These are phyloP conservation scores for Trichoderma endophyticum DNA, from an alignment of 2,329 filamentous ascomycete genomes.

Conservation along the genomic window DNA sequence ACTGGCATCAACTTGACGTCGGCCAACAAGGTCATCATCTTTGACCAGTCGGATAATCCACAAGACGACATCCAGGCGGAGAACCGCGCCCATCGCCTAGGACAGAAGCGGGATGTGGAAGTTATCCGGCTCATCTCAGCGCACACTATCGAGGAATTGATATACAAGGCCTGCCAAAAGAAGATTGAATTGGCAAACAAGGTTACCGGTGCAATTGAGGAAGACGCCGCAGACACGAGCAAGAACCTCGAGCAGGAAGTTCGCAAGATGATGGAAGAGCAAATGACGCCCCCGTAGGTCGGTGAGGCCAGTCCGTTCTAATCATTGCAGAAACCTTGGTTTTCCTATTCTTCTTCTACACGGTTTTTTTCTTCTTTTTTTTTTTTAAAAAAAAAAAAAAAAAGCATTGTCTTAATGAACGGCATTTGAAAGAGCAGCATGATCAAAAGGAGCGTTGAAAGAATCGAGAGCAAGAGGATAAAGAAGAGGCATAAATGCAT, in stretches of 20 bases:
- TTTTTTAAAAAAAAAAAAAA: neutral
- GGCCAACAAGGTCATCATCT: slow-evolving; percentile 96
- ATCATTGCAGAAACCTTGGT: neutral
- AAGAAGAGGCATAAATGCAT: neutral
- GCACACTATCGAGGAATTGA: slow-evolving; percentile 87
- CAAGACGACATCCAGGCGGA: slow-evolving; percentile 98
- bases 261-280: slow-evolving; percentile 41
- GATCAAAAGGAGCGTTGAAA: neutral
- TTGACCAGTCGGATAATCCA: slow-evolving; percentile 95
- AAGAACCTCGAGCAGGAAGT: slow-evolving; percentile 44
- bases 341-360: slow-evolving; percentile 7
- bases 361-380: neutral
- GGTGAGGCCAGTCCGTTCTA: neutral
- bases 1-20: slow-evolving; percentile 94
- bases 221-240: slow-evolving; percentile 29
- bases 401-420: neutral
- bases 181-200: slow-evolving; percentile 82
- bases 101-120: slow-evolving; percentile 86
- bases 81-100: slow-evolving; percentile 92
- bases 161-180: slow-evolving; percentile 84
- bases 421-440: neutral
- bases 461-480: neutral
- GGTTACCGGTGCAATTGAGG: slow-evolving; percentile 44
- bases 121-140: slow-evolving; percentile 79
- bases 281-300: slow-evolving; percentile 40